Percentiles rank a stretch among this genome's conserved stretches.
These are phyloP conservation scores for Viridothelium virens DNA, from an alignment of 495 filamentous ascomycete species.

Conservation along the genomic window DNA sequence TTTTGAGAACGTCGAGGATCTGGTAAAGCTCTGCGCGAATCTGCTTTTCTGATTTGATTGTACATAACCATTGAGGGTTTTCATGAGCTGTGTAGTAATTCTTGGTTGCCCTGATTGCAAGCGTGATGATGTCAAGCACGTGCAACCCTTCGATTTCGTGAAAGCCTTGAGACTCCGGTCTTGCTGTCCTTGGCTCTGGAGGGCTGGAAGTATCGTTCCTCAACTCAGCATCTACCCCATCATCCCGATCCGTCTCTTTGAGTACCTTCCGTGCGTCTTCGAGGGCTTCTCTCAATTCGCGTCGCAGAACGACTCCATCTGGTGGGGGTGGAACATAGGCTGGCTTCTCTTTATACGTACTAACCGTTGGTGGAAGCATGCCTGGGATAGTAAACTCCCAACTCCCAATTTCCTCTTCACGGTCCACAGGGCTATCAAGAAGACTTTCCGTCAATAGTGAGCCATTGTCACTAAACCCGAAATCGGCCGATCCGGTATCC, in stretches of 20 bases:
- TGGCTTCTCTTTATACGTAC: slow-evolving; percentile 85
- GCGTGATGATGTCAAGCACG: slow-evolving; percentile 81
- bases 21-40: slow-evolving; percentile 74
- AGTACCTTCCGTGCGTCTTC: slow-evolving; percentile 58
- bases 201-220: slow-evolving; percentile 22
- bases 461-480: slow-evolving; percentile 17
- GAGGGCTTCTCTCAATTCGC: slow-evolving; percentile 63
- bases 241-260: slow-evolving; percentile 32
- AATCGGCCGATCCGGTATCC: slow-evolving; percentile 21
- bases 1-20: slow-evolving; percentile 82
- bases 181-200: slow-evolving; percentile 22
- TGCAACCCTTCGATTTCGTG: slow-evolving; percentile 86
- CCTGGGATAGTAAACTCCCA: slow-evolving; percentile 53
- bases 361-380: slow-evolving; percentile 91
- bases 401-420: slow-evolving; percentile 42
- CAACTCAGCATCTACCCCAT: slow-evolving; percentile 21
- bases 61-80: slow-evolving; percentile 69
- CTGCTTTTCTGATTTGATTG: slow-evolving; percentile 73
- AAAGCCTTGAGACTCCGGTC: slow-evolving; percentile 51
- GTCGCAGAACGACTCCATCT: slow-evolving; percentile 65
- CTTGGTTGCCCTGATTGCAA: slow-evolving; percentile 89
- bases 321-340: slow-evolving; percentile 84
- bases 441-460: slow-evolving; percentile 32
- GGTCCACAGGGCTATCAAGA: slow-evolving; percentile 52
- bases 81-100: slow-evolving; percentile 89